phyloP scores from a whole-genome alignment of 148 eudicot species.

The Beta vulgaris region DNA sequence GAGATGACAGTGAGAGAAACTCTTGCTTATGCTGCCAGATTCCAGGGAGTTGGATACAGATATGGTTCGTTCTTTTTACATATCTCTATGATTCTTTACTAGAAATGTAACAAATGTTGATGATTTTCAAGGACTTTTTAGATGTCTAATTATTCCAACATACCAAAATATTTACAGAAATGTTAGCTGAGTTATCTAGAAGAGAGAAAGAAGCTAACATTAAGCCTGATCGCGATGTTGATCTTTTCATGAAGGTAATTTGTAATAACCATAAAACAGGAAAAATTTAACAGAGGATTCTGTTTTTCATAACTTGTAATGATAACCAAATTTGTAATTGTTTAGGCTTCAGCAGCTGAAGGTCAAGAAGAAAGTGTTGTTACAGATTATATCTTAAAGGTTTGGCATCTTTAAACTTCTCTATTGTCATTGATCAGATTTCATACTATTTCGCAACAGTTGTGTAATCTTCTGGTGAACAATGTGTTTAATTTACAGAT shows the following conservation, averaged over 20 bases:
- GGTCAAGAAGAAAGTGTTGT: constrained; percentile 59
- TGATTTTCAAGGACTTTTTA: background rate
- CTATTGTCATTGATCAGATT: background rate
- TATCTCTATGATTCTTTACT: background rate
- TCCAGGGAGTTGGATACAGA: constrained; percentile 75
- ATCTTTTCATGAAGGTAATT: constrained; percentile 71
- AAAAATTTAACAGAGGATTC: background rate
- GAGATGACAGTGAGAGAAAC: constrained; percentile 90
- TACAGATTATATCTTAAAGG: constrained; percentile 73
- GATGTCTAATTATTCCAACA: background rate
- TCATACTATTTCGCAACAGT: background rate
- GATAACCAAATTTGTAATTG: background rate
- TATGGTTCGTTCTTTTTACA: constrained; percentile 41
- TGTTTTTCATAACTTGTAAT: background rate
- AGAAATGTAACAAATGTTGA: no score
- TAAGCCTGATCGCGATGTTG: constrained; percentile 76
- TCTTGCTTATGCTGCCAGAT: constrained; percentile 63
- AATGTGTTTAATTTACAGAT: constrained; percentile 36
- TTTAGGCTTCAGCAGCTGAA: constrained; percentile 55
- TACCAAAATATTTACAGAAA: constrained; percentile 37
- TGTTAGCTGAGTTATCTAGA: constrained; percentile 66
- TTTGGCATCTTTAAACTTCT: background rate
- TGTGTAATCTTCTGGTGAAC: background rate
- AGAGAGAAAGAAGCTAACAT: constrained; percentile 63
- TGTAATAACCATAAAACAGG: background rate